Conservation (phyloP, 805 yeast genomes). For the Myxozyma geophila region DNA sequence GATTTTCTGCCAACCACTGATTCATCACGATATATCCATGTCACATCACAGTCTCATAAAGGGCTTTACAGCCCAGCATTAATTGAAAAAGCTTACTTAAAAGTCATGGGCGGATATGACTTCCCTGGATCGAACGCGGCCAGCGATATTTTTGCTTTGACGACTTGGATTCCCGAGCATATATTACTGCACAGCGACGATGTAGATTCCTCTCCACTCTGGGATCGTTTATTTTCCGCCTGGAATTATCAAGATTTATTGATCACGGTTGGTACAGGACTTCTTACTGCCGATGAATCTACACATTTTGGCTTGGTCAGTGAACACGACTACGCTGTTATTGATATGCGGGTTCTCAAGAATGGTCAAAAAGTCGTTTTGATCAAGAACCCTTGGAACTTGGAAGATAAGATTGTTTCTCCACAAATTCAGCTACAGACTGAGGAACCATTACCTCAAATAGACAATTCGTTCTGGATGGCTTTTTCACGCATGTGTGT, state of each 20-base stretch:
- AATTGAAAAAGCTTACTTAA: conserved; percentile 77
- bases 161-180: conserved; percentile 78
- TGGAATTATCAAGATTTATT: conserved; percentile 50
- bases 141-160: conserved; percentile 63
- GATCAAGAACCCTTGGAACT: conserved; percentile 56
- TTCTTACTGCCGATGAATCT: conserved; percentile 44
- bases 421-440: not conserved
- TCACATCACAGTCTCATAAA: conserved; percentile 47
- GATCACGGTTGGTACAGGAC: conserved; percentile 73
- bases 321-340: conserved; percentile 73
- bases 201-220: conserved; percentile 38
- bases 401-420: conserved; percentile 6
- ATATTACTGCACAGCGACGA: conserved; percentile 40
- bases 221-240: conserved; percentile 45
- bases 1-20: conserved; percentile 51
- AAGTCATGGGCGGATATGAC: conserved; percentile 63
- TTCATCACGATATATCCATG: conserved; percentile 32
- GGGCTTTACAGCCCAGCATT: conserved; percentile 63
- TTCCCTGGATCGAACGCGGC: conserved; percentile 78
- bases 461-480: conserved; percentile 39
- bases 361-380: conserved; percentile 38
- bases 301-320: conserved; percentile 51
- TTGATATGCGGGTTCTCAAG: conserved; percentile 45
- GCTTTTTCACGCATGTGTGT: conserved; percentile 45
- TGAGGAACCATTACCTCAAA: conserved; percentile 13